Conservation (phyloP, 805 yeast genomes). For the Zygotorulaspora sp. region DNA sequence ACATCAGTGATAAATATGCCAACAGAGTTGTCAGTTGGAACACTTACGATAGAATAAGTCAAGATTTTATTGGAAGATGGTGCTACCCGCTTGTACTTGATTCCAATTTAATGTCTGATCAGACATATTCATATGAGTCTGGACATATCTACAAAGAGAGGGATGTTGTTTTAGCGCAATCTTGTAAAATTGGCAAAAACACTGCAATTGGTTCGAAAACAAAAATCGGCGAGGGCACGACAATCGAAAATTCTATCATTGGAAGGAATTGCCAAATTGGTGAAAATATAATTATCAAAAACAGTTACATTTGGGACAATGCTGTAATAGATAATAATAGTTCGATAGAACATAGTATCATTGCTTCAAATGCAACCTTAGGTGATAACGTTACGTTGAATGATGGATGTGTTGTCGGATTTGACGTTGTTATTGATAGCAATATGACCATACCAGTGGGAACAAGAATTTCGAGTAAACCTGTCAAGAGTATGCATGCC, state of each 20-base stretch:
- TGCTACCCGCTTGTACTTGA: constrained; percentile 90
- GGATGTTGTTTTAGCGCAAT: constrained; percentile 84
- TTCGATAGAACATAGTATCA: constrained; percentile 55
- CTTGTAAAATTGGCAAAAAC: constrained; percentile 77
- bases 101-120: constrained; percentile 64
- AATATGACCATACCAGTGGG: constrained; percentile 46
- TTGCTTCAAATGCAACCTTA: constrained; percentile 62
- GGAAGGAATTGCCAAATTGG: constrained; percentile 88
- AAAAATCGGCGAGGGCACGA: constrained; percentile 68
- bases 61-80: constrained; percentile 88
- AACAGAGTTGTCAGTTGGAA: constrained; percentile 95
- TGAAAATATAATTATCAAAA: constrained; percentile 59
- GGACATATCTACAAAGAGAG: constrained; percentile 87
- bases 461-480: constrained; percentile 49
- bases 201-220: constrained; percentile 81
- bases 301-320: constrained; percentile 86
- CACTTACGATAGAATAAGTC: constrained; percentile 86
- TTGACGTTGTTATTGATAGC: constrained; percentile 60
- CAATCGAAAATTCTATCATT: constrained; percentile 64
- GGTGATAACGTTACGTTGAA: constrained; percentile 48
- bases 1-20: constrained; percentile 78
- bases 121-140: constrained; percentile 72
- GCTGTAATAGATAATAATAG: constrained; percentile 65
- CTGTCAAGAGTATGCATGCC: constrained; percentile 35
- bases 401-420: constrained; percentile 79